Evolutionary conservation across 805 yeast genomes (phyloP), one percentile per base, ranked within the genome.

Genomic region (Sugiyamaella smithiae): DNA sequence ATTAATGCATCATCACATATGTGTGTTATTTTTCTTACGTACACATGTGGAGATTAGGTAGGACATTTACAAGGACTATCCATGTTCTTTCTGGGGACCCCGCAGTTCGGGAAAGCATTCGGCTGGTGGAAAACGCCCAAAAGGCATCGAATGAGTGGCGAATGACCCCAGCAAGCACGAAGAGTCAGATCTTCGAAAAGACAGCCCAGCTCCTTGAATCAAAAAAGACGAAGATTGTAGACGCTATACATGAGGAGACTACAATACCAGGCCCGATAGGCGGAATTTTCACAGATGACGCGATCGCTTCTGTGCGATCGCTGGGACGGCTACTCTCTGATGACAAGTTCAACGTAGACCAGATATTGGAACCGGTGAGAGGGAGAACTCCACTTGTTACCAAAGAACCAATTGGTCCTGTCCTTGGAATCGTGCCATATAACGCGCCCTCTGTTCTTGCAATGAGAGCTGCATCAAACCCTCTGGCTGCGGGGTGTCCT

Each of bases 361-460:
- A 28, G 12, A 63, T 81, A 50, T 67, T 78, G 37, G 82, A 81
- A 62, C 78, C 88, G 26, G 89, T 87, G 54, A 66, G 70, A 52
- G 65, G 77, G 47, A 82, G 84, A 66, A 77, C 84, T 63, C 76
- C 75, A 57, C 82, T 81, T 69, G 77, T 86, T 48, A 75, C 78
- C 66, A 79, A 83, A 67, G 93, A 86, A 69, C 95, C 95, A 56
- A 69, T 85, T 61, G 95, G 95, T 67, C 90, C 86, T 46, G 85
- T 89, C 68, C 89, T 90, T 53, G 88, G 84, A 64, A 84, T 87
- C 59, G 85, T 85, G 56, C 91, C 95, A 57, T 86, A 93, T 91
- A 86, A 86, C 70, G 86, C 85, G 77, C 93, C 95, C 58, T 68
- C 85, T 59, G 74, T 86, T 69, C 84, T 86, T 83, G 82, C 85